These are phyloP conservation scores for Diplodia intermedia DNA, from an alignment of 2,329 filamentous ascomycete genomes.

Conservation along the genomic window DNA sequence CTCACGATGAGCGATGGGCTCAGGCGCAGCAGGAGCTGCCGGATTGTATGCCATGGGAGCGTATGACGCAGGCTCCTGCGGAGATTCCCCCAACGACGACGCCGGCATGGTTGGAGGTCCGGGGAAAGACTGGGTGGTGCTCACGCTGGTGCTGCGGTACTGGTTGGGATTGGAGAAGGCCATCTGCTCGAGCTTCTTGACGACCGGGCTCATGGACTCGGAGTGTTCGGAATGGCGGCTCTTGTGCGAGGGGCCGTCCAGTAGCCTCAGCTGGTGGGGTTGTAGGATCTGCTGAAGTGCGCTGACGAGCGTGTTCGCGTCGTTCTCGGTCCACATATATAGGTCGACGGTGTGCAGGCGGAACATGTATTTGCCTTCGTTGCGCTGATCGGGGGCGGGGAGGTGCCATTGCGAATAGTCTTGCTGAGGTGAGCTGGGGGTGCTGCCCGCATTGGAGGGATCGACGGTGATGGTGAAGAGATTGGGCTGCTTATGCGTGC, in stretches of 20 bases:
- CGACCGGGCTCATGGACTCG: conserved; percentile 69
- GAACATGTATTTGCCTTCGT: conserved; percentile 81
- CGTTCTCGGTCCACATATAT: conserved; percentile 79
- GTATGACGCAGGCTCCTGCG: conserved; percentile 55
- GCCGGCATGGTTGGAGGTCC: conserved; percentile 47
- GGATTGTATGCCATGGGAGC: conserved; percentile 78
- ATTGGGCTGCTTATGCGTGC: conserved; percentile 77
- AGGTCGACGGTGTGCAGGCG: conserved; percentile 76
- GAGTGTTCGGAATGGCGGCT: conserved; percentile 53
- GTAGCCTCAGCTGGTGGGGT: conserved; percentile 65
- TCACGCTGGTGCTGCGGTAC: conserved; percentile 46
- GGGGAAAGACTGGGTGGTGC: conserved; percentile 48
- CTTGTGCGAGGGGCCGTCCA: conserved; percentile 65
- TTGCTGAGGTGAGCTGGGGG: conserved; percentile 54
- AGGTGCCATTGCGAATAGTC: conserved; percentile 72
- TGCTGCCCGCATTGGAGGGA: conserved; percentile 42
- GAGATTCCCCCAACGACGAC: conserved; percentile 36
- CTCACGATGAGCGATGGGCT: conserved; percentile 74
- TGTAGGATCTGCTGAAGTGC: conserved; percentile 71
- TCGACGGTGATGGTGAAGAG: conserved; percentile 72
- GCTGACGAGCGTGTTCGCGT: conserved; percentile 74
- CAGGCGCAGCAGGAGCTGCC: conserved; percentile 76
- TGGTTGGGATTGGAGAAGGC: conserved; percentile 66
- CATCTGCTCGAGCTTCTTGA: conserved; percentile 75
- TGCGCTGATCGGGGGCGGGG: conserved; percentile 72